Evolutionary conservation across 108 stramenopile species (phyloP).

Genomic region (Nannochloropsis salina): DNA sequence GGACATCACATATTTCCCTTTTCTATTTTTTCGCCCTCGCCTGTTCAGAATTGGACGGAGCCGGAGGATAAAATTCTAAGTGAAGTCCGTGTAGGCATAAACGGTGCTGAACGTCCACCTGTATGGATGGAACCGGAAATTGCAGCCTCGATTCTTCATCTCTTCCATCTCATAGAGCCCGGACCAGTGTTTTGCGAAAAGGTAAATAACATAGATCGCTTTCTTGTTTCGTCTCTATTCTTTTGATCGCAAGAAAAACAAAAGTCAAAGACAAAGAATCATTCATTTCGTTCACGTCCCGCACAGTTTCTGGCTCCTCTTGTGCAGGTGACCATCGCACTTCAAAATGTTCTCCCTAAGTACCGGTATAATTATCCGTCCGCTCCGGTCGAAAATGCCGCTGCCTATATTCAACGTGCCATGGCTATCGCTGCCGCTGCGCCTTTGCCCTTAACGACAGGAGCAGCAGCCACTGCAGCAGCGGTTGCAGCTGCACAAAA

Average conservation of each 20-base stretch:
- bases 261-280: too few species aligned
- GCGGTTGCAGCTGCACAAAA: background rate
- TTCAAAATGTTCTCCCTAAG: conserved; percentile 30
- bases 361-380: conserved; percentile 14
- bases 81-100: background rate
- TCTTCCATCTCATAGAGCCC: conserved; percentile 42
- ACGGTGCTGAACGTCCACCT: background rate
- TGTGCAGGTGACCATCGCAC: conserved; percentile 32
- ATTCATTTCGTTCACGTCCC: conserved; percentile 18
- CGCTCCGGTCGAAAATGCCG: background rate
- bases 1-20: background rate
- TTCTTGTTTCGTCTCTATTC: background rate
- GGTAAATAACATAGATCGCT: background rate
- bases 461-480: background rate
- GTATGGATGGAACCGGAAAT: conserved; percentile 39
- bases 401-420: conserved; percentile 13
- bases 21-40: background rate
- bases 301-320: conserved; percentile 42
- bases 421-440: background rate
- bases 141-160: conserved; percentile 42
- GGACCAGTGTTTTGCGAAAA: conserved; percentile 15
- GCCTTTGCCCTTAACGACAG: background rate
- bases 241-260: too few species aligned
- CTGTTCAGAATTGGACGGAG: background rate
- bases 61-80: background rate